Base-by-base conservation (phyloP, 768 basidiomycete species). In the Lentinula sp. region DNA sequence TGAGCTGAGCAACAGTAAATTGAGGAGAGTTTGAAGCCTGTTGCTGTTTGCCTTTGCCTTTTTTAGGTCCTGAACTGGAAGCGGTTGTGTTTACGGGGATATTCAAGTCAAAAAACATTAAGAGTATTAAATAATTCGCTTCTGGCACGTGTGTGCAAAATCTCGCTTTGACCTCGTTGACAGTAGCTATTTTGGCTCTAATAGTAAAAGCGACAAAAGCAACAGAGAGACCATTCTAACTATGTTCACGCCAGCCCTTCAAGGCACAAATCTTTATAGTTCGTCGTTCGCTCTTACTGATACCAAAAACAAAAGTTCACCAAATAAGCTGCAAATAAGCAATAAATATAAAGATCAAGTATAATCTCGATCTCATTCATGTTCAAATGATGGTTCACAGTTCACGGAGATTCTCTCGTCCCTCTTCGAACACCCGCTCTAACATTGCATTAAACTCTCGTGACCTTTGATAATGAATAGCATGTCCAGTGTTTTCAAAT, bases 91-190 rank as follows among this genome's bases (percentile, higher is more conserved):
- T 75, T 45, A 87, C 71, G 0, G 86, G 84, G 12, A 90, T 72
- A 65, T 88, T 87, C 61, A 89, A 77, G 71, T 89, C 87, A 65
- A 86, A 88, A 66, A 78, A 87, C 86, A 88, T 87, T 28, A 42
- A 33, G 15, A 18, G 7, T 18, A 15, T 15, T 45, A 4, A 28
- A 3, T 28, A 4, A 28, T 28, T 28, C 28, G 43, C n/a, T 6
- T 18, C 43, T 15, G 43, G 43, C 43, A 45, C 43, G 43, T 45
- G 43, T 28, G 28, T 28, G 28, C 28, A 28, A 28, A 28, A 28
- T 28, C 28, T 28, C 28, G 28, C 28, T 28, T 28, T 28, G 28
- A 28, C 28, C 28, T 28, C 28, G 28, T 28, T 28, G 28, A 23
- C 1, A 28, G 28, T 28, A 23, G 23, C 23, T 23, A 23, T 23